A percentile compares a stretch with the other conserved stretches of the same genome.
phyloP scores from a whole-genome alignment of 2,329 filamentous ascomycete species.

The Fusarium coffeatum region DNA sequence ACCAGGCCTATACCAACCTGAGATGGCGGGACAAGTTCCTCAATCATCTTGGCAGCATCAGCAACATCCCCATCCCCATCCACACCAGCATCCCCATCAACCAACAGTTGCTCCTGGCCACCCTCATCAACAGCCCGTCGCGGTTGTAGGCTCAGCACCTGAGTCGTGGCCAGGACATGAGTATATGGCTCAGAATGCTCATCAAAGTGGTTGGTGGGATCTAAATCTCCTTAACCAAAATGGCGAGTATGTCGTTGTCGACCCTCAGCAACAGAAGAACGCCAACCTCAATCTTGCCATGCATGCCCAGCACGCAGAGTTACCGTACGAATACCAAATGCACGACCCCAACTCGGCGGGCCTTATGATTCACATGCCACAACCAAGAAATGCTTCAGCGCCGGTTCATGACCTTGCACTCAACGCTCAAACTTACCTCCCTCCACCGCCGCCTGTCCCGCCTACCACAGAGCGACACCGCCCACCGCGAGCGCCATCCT shows the following conservation, averaged over 20 bases:
- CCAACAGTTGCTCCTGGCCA: conserved; percentile 12
- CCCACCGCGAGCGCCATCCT: conserved; percentile 65
- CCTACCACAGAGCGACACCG: conserved; percentile 54
- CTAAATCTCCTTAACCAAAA: conserved; percentile 47
- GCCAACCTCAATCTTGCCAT: conserved; percentile 55
- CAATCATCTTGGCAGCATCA: conserved; percentile 40
- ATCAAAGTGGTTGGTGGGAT: conserved; percentile 50
- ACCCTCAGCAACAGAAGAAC: conserved; percentile 51
- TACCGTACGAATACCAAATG: conserved; percentile 55
- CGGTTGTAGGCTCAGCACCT: conserved; percentile 28
- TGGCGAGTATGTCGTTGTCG: conserved; percentile 41
- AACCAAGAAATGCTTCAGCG: conserved; percentile 54
- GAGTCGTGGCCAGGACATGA: conserved; percentile 46
- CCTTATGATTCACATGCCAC: conserved; percentile 67
- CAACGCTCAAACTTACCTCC: conserved; percentile 52
- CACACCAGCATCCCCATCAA: conserved; percentile 17
- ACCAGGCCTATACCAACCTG: conserved; percentile 45
- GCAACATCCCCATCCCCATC: conserved; percentile 35
- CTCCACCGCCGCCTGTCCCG: conserved; percentile 49
- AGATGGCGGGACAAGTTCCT: conserved; percentile 36
- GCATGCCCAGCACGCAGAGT: conserved; percentile 55
- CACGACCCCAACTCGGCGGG: conserved; percentile 52
- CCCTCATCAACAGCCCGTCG: conserved; percentile 37
- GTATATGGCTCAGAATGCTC: conserved; percentile 43
- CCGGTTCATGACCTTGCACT: conserved; percentile 52